Conservation (phyloP, 805 yeast genomes). For the Huiozyma naganishii region DNA sequence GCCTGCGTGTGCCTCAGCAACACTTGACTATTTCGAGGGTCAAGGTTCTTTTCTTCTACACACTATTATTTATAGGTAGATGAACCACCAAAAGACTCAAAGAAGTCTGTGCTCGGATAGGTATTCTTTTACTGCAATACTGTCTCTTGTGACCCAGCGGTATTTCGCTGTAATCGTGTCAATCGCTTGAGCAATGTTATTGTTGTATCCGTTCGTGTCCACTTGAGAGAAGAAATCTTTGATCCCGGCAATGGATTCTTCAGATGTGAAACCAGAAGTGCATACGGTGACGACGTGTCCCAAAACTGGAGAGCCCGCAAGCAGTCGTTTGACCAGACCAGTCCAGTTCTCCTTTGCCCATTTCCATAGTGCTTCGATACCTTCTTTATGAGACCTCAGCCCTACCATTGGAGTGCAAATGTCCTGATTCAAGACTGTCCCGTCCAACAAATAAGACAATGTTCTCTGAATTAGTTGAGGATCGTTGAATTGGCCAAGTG, state of each 20-base stretch:
- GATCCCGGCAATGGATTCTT: constrained; percentile 41
- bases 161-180: constrained; percentile 49
- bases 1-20: no score
- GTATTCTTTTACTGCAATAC: constrained; percentile 27
- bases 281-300: constrained; percentile 59
- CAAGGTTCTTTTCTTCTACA: no score
- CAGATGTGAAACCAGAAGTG: constrained; percentile 50
- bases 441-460: constrained; percentile 44
- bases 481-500: constrained; percentile 55
- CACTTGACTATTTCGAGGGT: no score
- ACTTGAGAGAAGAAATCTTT: constrained; percentile 40
- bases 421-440: constrained; percentile 59
- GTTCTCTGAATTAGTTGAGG: constrained; percentile 44
- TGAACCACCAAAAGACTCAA: no score
- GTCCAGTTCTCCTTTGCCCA: constrained; percentile 76
- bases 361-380: constrained; percentile 58
- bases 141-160: constrained; percentile 50
- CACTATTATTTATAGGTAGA: no score
- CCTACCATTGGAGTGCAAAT: constrained; percentile 70
- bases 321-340: constrained; percentile 50
- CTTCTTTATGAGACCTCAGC: constrained; percentile 48
- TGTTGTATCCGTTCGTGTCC: constrained; percentile 54
- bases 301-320: constrained; percentile 74
- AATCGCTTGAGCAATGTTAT: constrained; percentile 53
- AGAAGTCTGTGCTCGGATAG: no score